Conservation (phyloP, 371 early-diverging fungal species). For the Mucor indicus region DNA sequence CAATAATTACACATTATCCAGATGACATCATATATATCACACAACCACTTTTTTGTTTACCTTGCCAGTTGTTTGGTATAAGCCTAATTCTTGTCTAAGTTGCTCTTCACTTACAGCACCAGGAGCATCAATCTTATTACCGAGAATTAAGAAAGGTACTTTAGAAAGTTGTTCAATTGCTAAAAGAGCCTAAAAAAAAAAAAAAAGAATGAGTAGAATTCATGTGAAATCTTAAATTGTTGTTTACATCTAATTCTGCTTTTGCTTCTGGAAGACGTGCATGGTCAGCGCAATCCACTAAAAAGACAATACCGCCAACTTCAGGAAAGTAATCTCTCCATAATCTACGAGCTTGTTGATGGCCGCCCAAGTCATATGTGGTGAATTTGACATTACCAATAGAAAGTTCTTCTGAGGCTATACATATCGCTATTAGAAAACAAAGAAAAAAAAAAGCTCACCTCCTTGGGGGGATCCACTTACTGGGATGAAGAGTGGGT, state of each 20-base stretch:
- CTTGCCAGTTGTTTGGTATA: conserved; percentile 97
- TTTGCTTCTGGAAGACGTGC: conserved; percentile 87
- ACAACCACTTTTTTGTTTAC: conserved; percentile 21
- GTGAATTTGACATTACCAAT: conserved; percentile 96
- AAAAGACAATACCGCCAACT: conserved; percentile 94
- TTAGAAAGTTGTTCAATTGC: conserved; percentile 89
- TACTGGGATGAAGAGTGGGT: conserved; percentile 99
- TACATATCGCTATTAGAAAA: not conserved
- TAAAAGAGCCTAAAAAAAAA: conserved; percentile 87
- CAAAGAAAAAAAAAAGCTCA: conserved; percentile 4
- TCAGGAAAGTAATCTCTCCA: conserved; percentile 99
- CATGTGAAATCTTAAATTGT: too few relatives aligned
- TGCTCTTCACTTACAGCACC: conserved; percentile 94
- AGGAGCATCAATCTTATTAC: conserved; percentile 97
- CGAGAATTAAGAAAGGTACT: conserved; percentile 94
- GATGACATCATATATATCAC: not conserved
- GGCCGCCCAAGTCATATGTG: conserved; percentile 97
- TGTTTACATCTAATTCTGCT: conserved; percentile 92
- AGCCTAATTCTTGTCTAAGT: conserved; percentile 82
- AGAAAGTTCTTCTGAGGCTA: conserved; percentile 94
- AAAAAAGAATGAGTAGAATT: too few relatives aligned
- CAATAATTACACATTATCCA: not conserved
- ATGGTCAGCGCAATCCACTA: conserved; percentile 91
- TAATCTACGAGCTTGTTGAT: conserved; percentile 93
- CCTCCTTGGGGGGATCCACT: conserved; percentile 22